These are phyloP conservation scores for Phialophora macrospora DNA, from an alignment of 2,329 filamentous ascomycete genomes.

Conservation along the genomic window DNA sequence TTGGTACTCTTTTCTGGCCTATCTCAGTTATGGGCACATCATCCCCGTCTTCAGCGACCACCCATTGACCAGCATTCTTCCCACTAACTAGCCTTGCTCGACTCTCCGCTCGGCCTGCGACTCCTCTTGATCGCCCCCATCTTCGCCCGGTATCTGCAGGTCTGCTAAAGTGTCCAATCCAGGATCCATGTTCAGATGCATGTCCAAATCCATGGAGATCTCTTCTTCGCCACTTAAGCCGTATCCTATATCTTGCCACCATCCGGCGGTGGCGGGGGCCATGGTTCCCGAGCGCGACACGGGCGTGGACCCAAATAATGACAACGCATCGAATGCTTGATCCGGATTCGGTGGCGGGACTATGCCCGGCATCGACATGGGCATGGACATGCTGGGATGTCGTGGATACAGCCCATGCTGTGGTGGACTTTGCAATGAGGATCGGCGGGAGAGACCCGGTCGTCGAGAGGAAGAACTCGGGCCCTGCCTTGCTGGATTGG, in stretches of 20 bases:
- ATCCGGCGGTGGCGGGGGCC: not conserved
- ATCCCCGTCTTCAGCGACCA: not conserved
- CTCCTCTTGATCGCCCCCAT: constrained; percentile 74
- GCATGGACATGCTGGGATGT: not conserved
- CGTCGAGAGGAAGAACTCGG: constrained; percentile 2
- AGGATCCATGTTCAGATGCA: constrained; percentile 12
- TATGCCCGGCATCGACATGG: not conserved
- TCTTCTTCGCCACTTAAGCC: constrained; percentile 5
- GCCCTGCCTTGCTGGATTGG: not conserved
- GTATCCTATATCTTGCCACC: constrained; percentile 20
- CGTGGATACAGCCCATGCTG: not conserved
- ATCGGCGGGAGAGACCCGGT: constrained; percentile 5
- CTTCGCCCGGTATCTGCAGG: constrained; percentile 55
- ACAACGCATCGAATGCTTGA: not conserved
- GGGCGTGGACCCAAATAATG: not conserved
- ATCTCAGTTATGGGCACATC: not conserved
- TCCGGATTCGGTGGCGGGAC: not conserved
- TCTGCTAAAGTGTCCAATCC: constrained; percentile 2
- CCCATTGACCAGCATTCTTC: too few relatives aligned
- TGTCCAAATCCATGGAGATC: constrained; percentile 18
- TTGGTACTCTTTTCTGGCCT: not conserved
- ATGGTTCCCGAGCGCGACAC: not conserved
- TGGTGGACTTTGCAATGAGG: constrained; percentile 3
- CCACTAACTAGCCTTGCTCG: not conserved
- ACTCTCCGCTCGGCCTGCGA: constrained; percentile 50